phyloP scores from a whole-genome alignment of 306 rosid species.

The Casuarina glauca region DNA sequence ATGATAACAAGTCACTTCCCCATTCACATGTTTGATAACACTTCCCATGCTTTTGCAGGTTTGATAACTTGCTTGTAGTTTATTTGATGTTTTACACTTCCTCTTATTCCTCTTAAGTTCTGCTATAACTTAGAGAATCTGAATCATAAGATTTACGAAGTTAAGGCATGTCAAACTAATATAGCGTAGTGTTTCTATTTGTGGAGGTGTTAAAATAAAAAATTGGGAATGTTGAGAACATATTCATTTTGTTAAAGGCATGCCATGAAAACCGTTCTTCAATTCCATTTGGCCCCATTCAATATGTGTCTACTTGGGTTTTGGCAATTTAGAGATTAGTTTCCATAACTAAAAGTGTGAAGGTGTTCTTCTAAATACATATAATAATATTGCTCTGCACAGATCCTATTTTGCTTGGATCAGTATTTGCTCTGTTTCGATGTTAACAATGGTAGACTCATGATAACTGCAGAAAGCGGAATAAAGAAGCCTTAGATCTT shows the following conservation, averaged over 20 bases:
- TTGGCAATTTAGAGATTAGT: background rate
- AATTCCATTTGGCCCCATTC: background rate
- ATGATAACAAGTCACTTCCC: conserved; percentile 98
- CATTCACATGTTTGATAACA: conserved; percentile 81
- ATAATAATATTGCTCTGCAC: no score
- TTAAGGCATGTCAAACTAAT: background rate
- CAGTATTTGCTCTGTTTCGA: no score
- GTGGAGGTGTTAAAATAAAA: background rate
- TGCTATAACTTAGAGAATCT: background rate
- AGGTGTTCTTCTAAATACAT: no score
- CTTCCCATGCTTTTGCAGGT: background rate
- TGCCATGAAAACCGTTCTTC: background rate
- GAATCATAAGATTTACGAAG: background rate
- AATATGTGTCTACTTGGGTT: background rate
- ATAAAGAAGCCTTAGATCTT: background rate
- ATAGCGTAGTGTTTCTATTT: background rate
- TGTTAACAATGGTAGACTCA: background rate
- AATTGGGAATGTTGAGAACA: background rate
- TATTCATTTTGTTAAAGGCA: background rate
- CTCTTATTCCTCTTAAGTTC: background rate
- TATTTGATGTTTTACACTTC: conserved; percentile 6
- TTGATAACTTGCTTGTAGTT: conserved; percentile 1
- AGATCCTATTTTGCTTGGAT: background rate
- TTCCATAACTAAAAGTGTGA: background rate
- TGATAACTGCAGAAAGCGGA: background rate